Base-by-base conservation (phyloP, 352 stramenopile genomes). In the Phytopythium oedochilum region DNA sequence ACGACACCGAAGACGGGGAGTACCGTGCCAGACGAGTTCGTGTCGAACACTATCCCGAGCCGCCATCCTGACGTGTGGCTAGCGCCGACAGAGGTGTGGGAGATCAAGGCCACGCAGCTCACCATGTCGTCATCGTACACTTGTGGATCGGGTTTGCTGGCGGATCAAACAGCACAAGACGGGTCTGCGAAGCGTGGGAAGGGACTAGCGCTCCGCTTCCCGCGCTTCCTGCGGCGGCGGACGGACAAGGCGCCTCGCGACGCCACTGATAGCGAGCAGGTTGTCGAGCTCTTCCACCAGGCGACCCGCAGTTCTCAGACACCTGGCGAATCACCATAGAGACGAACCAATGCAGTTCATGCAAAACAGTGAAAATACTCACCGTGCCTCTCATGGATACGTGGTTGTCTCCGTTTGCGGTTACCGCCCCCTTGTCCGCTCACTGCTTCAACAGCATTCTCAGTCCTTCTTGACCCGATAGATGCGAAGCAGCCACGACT, bases 41-140 rank as follows among this genome's bases (percentile, higher is more conserved):
- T 59, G 34, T 78, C 60, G 15, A 56, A 65, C 26, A 42, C 62
- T 2, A 96, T 58, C 72, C 75, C 29, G 68, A 97, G 73, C 54
- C 71, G 65, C n/a, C 70, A 79, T 48, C 88, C 89, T 2, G 90
- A 97, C 58, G 83, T 97, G 48, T 99, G 97, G 97, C 94, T 99
- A 40, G 74, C 87, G 15, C 85, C 95, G 2, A 74, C 61, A 2
- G 80, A 98, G 64, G 96, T 99, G 17, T 99, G 97, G 97, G 98
- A 99, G 70, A 94, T 99, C 34, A 97, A 98, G 64, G 97, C 96
- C 12, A 98, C 97, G 11, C 97, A 99, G 70, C 72, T 99, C 45
- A 98, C 90, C 5, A 89, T 97, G 53, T 99, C 96, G 10, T 88
- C 88, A 46, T 88, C 92, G 18, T 98, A 99, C 73, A 96, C 83